Conservation (phyloP, 1,284 basidiomycete genomes). For the Cryptococcus floricola region DNA sequence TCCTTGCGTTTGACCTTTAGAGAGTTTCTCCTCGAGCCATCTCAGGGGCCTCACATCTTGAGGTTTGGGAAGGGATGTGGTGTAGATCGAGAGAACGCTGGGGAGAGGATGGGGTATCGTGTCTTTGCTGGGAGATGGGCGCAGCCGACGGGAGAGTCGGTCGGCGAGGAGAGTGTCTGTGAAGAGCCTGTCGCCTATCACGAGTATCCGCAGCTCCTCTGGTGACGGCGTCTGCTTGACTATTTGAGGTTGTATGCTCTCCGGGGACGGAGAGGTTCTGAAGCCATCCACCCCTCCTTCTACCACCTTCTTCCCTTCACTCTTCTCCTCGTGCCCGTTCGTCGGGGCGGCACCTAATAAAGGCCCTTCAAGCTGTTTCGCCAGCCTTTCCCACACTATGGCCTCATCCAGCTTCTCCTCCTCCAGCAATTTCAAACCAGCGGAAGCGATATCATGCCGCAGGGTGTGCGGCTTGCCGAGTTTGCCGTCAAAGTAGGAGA, state of each 20-base stretch:
- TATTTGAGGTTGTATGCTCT: background rate
- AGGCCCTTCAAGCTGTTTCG: slow-evolving; percentile 30
- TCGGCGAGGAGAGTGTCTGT: slow-evolving; percentile 86
- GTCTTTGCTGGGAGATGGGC: slow-evolving; percentile 3
- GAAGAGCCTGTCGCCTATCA: slow-evolving; percentile 85
- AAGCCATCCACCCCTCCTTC: background rate
- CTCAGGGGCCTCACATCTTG: slow-evolving; percentile 42
- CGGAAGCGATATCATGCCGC: slow-evolving; percentile 7
- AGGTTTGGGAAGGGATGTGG: slow-evolving; percentile 38
- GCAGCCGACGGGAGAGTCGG: slow-evolving; percentile 51
- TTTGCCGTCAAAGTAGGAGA: slow-evolving; percentile 56
- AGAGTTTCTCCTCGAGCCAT: slow-evolving; percentile 37
- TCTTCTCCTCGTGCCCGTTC: slow-evolving; percentile 1
- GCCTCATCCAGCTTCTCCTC: slow-evolving; percentile 29
- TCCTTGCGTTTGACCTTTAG: slow-evolving; percentile 12
- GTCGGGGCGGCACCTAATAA: slow-evolving; percentile 27
- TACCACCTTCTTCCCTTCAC: background rate
- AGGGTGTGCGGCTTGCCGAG: slow-evolving; percentile 24
- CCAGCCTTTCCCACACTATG: slow-evolving; percentile 22
- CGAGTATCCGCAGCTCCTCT: slow-evolving; percentile 56
- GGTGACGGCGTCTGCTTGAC: background rate
- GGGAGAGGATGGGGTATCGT: slow-evolving; percentile 5
- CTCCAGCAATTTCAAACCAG: slow-evolving; percentile 4
- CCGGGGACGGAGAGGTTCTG: background rate
- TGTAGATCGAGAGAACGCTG: slow-evolving; percentile 38